Evolutionary conservation across 768 basidiomycete species (phyloP).

Genomic region (Tulasnella sp.): DNA sequence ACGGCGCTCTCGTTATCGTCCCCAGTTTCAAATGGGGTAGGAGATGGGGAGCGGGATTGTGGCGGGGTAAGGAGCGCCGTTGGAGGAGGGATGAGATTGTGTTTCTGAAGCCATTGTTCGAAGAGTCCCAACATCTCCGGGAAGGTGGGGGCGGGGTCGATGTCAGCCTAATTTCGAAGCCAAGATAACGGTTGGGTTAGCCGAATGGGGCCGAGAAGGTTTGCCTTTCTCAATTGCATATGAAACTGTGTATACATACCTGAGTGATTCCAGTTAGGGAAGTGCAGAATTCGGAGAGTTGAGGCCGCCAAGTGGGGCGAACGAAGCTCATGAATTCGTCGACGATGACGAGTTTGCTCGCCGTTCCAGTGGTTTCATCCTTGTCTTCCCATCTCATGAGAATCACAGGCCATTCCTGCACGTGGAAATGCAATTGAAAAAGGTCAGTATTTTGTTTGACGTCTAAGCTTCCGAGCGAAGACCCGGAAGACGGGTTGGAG

Average conservation of each 20-base stretch:
- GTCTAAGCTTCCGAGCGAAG: neutral
- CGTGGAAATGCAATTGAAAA: neutral
- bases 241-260: constrained; percentile 45
- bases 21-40: constrained; percentile 10
- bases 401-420: constrained; percentile 89
- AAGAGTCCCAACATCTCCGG: constrained; percentile 61
- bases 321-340: constrained; percentile 88
- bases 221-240: neutral
- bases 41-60: constrained; percentile 21
- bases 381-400: constrained; percentile 77
- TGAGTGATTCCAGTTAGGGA: constrained; percentile 89
- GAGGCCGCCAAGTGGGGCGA: constrained; percentile 79
- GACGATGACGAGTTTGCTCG: constrained; percentile 59
- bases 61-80: constrained; percentile 24
- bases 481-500: neutral
- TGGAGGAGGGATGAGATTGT: constrained; percentile 53
- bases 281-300: constrained; percentile 77
- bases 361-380: constrained; percentile 44
- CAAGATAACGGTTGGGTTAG: neutral
- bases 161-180: constrained; percentile 56
- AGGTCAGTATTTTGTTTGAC: neutral
- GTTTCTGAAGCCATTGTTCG: constrained; percentile 60
- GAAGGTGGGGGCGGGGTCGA: constrained; percentile 75
- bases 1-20: constrained; percentile 27
- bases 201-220: neutral